Conservation (phyloP, 1,284 basidiomycete genomes). For the Caloboletus firmus region DNA sequence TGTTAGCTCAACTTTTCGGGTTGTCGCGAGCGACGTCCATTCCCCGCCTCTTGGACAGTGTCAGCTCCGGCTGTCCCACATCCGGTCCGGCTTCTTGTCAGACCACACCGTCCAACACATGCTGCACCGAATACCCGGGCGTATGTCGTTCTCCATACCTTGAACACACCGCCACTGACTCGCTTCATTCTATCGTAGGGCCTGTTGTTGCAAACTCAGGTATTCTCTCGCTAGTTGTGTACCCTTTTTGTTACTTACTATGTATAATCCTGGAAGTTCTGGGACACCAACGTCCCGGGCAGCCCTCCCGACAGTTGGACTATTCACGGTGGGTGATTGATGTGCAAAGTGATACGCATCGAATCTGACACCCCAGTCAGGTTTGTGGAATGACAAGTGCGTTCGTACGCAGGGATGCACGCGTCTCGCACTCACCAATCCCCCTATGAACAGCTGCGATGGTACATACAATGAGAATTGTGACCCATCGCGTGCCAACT, state of each 20-base stretch:
- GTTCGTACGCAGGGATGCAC: constrained; percentile 23
- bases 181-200: constrained; percentile 43
- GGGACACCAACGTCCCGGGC: constrained; percentile 62
- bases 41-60: constrained; percentile 34
- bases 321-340: constrained; percentile 57
- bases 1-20: constrained; percentile 18
- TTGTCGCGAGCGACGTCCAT: constrained; percentile 12
- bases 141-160: constrained; percentile 24
- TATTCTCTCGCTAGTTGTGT: constrained; percentile 20
- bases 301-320: constrained; percentile 73
- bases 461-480: constrained; percentile 62
- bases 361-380: constrained; percentile 34
- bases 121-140: constrained; percentile 56
- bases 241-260: background rate
- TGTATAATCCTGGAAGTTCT: constrained; percentile 46
- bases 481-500: constrained; percentile 63
- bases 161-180: background rate
- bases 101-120: constrained; percentile 43
- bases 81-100: constrained; percentile 47
- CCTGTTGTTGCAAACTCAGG: constrained; percentile 63
- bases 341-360: background rate
- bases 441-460: constrained; percentile 55
- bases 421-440: background rate
- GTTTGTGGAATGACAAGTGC: constrained; percentile 71
- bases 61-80: constrained; percentile 44